A percentile compares a stretch with the other conserved stretches of the same genome.
These are phyloP conservation scores for Cutaneotrichosporon cavernicola DNA, from an alignment of 1,284 basidiomycete species.

Conservation along the genomic window DNA sequence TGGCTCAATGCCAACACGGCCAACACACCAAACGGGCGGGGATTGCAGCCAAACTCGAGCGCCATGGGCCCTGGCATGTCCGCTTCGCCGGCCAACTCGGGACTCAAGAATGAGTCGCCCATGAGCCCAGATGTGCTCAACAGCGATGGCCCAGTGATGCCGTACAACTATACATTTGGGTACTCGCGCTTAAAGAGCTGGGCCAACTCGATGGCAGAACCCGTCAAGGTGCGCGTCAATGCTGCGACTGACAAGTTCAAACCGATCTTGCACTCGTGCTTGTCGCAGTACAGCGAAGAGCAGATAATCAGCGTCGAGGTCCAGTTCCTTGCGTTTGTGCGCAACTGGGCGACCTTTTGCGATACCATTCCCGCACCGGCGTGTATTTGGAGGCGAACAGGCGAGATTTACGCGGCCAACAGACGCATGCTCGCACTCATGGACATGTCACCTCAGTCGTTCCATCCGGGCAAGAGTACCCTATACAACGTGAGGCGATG, in stretches of 20 bases:
- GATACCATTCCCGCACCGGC: conserved; percentile 23
- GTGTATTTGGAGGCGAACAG: conserved; percentile 21
- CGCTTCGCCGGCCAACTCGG: background rate
- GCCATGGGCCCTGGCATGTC: background rate
- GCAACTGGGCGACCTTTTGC: conserved; percentile 17
- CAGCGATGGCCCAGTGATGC: background rate
- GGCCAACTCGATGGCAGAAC: conserved; percentile 15
- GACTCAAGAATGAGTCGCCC: background rate
- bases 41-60: background rate
- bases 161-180: conserved; percentile 23
- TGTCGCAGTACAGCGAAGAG: conserved; percentile 23
- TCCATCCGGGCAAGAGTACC: conserved; percentile 15
- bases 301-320: conserved; percentile 21
- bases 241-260: conserved; percentile 24
- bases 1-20: conserved; percentile 18
- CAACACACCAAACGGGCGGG: conserved; percentile 12
- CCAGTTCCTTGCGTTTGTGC: conserved; percentile 24
- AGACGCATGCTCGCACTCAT: conserved; percentile 20
- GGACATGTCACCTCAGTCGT: conserved; percentile 13
- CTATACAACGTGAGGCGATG: conserved; percentile 20
- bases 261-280: conserved; percentile 23
- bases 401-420: conserved; percentile 24
- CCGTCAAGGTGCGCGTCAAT: conserved; percentile 17
- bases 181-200: conserved; percentile 25
- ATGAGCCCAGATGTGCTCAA: conserved; percentile 9